Evolutionary conservation across 2,329 filamentous ascomycete species (phyloP).

Genomic region (Myrmaecium sp.): DNA sequence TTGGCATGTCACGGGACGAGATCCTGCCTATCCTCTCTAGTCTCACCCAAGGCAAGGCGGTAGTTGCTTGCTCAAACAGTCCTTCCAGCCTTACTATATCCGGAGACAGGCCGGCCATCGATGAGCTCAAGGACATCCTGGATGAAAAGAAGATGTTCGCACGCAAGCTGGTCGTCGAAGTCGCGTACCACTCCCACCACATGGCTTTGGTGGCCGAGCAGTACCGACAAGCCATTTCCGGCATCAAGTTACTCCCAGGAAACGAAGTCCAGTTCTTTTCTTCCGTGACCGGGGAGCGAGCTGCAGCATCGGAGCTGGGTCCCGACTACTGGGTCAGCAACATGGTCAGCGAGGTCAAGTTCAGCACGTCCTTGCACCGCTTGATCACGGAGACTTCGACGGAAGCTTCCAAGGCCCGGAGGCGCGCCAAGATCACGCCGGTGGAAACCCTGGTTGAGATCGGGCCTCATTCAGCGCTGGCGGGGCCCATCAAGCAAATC

Average conservation of each 20-base stretch:
- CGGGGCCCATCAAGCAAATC: conserved; percentile 7
- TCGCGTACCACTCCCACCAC: conserved; percentile 29
- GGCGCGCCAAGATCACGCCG: background rate
- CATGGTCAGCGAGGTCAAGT: conserved; percentile 19
- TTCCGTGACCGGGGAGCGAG: conserved; percentile 1
- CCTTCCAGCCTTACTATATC: conserved; percentile 27
- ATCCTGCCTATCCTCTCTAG: conserved; percentile 1
- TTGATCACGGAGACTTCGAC: conserved; percentile 4
- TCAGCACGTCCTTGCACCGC: conserved; percentile 14
- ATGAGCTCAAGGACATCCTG: conserved; percentile 14
- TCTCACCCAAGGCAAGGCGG: conserved; percentile 2
- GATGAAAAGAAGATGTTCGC: conserved; percentile 21
- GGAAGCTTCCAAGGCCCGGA: background rate
- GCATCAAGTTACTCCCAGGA: background rate
- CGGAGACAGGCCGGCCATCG: conserved; percentile 23
- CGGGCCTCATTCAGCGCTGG: conserved; percentile 15
- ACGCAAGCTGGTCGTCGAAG: conserved; percentile 23
- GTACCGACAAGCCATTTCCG: conserved; percentile 11
- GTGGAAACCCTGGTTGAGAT: conserved; percentile 11
- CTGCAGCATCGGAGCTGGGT: conserved; percentile 1
- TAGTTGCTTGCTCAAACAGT: conserved; percentile 21
- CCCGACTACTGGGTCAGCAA: conserved; percentile 22
- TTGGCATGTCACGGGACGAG: conserved; percentile 2
- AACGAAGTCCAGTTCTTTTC: conserved; percentile 1
- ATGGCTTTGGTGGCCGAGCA: conserved; percentile 18